Evolutionary conservation across 2,329 filamentous ascomycete species (phyloP), one percentile per base, ranked within the genome.

Genomic region (Fusarium odoratissimum): DNA sequence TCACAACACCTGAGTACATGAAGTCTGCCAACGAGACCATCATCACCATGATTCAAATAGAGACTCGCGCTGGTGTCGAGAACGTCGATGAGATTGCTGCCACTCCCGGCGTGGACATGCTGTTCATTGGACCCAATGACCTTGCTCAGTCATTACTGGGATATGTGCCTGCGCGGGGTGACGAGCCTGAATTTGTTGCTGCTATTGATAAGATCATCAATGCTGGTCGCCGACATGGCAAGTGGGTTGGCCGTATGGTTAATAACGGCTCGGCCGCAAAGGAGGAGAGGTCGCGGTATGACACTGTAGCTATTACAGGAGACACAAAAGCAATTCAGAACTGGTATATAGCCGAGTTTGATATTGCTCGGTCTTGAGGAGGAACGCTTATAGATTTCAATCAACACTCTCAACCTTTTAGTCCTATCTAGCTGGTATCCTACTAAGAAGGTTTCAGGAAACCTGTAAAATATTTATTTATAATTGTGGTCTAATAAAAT

Each of bases 251-350:
- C 1, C 81, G 85, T 4, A 82, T 88, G 80, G 82, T 83, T 2
- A 86, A 86, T 64, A 81, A 87, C 73, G 83, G 84, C 51, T 75
- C 76, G 6, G 67, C 75, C 55, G 81, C 82, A 8, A 86, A 86
- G 79, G 79, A 84, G 67, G 80, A 75, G 11, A 76, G 77, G 49
- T 61, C 77, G 35, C 75, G 51, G 19, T 86, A 82, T 74, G 84
- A 87, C 65, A 85, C 81, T 8, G 75, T 78, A 3, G 83, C 84
- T 9, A 82, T 87, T 21, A 85, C 81, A 6, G 81, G 81, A 25
- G 85, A 87, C 61, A 83, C 80, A 0, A 84, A 83, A 76, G 84
- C 85, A 0, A 84, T 87, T 57, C 85, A 86, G 66, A 86, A 86
- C 63, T 86, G 84, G 85, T 87, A 86, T 69, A 83, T 78, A 2